phyloP scores from a whole-genome alignment of 345 rosid genomes.

The Brassica rapa region DNA sequence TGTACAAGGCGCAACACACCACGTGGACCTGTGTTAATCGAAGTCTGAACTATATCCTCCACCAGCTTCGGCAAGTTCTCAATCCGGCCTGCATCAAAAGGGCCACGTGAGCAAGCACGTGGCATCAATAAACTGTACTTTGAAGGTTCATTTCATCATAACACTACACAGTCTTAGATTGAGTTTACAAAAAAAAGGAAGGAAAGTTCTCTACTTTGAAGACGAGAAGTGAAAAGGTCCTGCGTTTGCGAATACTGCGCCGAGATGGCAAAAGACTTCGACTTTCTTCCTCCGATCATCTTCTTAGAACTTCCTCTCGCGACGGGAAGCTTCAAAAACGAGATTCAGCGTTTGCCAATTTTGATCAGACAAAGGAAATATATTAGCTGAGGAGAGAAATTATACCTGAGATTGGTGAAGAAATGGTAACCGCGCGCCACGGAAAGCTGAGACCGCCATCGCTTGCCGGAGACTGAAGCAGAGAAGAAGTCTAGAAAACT shows the following conservation, averaged over 20 bases:
- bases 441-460: conserved; percentile 58
- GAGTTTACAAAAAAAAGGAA: background rate
- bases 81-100: conserved; percentile 54
- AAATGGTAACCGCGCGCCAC: conserved; percentile 47
- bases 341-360: background rate
- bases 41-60: conserved; percentile 89
- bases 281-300: conserved; percentile 38
- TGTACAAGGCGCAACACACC: conserved; percentile 83
- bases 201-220: conserved; percentile 52
- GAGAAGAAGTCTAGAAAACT: background rate
- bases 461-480: conserved; percentile 25
- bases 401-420: conserved; percentile 45
- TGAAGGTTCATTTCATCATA: background rate
- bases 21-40: conserved; percentile 88
- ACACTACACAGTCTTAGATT: background rate
- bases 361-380: conserved; percentile 2
- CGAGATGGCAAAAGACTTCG: conserved; percentile 44
- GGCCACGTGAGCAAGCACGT: background rate
- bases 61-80: conserved; percentile 45
- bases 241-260: conserved; percentile 71
- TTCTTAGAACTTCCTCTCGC: conserved; percentile 45
- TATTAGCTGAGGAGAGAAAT: background rate
- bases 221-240: conserved; percentile 72
- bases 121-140: background rate
- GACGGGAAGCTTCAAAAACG: conserved; percentile 36